Percentiles rank a stretch among this genome's conserved stretches.
These are phyloP conservation scores for Colletotrichum sp. DNA, from an alignment of 2,329 filamentous ascomycete species.

Conservation along the genomic window DNA sequence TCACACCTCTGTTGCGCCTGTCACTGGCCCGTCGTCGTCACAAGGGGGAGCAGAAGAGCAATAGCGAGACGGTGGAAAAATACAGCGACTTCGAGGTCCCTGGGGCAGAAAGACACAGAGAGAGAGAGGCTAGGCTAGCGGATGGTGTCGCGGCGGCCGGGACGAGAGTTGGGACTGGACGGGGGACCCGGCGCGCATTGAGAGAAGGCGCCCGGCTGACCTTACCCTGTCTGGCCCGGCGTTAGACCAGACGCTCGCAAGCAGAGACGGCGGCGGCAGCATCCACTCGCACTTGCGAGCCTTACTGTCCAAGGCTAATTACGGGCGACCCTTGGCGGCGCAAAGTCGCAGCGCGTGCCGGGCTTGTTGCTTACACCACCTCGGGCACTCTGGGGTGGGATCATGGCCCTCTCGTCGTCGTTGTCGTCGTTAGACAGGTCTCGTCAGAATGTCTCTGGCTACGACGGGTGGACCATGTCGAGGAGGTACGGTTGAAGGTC, in stretches of 20 bases:
- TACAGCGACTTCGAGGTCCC: background rate
- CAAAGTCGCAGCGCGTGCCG: background rate
- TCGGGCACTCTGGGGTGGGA: background rate
- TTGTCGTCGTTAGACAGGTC: background rate
- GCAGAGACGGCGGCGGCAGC: slow-evolving; percentile 8
- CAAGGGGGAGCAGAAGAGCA: background rate
- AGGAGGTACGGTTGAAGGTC: background rate
- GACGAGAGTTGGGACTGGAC: background rate
- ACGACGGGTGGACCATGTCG: background rate
- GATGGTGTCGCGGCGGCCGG: slow-evolving; percentile 4
- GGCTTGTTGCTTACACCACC: background rate
- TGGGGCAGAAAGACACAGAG: background rate
- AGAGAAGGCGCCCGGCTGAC: slow-evolving; percentile 8
- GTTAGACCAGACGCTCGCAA: background rate
- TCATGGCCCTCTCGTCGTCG: background rate
- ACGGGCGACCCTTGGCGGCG: background rate
- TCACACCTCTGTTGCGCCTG: background rate
- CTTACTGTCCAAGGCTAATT: background rate
- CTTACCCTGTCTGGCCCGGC: slow-evolving; percentile 5
- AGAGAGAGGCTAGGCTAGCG: background rate
- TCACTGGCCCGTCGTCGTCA: background rate
- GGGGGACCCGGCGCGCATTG: slow-evolving; percentile 4
- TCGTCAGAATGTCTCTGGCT: slow-evolving; percentile 18
- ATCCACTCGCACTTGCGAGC: slow-evolving; percentile 10
- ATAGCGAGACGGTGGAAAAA: background rate